Evolutionary conservation across 2,329 filamentous ascomycete species (phyloP).

Genomic region (Exserohilum turcica): DNA sequence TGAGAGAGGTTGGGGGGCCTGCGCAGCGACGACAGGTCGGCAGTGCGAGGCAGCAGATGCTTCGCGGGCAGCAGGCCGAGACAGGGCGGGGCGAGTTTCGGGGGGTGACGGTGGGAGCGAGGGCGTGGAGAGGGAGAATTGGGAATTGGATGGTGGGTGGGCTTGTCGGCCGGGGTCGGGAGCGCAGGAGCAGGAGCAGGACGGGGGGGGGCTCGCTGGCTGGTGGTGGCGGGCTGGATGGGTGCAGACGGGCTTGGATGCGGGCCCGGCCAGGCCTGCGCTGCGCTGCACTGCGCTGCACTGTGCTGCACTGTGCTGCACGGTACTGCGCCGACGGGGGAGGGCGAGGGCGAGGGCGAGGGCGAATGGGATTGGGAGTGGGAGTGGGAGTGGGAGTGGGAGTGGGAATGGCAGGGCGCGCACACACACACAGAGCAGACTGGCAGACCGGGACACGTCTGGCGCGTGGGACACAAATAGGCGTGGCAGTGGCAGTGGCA

Average conservation of each 20-base stretch:
- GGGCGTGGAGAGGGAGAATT: constrained; percentile 8
- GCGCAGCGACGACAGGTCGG: constrained; percentile 7
- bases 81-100: constrained; percentile 3
- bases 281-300: too few species aligned
- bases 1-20: too few species aligned
- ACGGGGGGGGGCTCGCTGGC: constrained; percentile 1
- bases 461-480: constrained; percentile 4
- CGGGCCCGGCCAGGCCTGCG: constrained; percentile 6
- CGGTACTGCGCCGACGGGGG: constrained; percentile 5
- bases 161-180: not conserved
- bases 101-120: constrained; percentile 5
- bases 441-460: not conserved
- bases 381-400: too few species aligned
- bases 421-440: too few species aligned
- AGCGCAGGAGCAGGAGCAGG: constrained; percentile 11
- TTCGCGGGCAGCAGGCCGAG: constrained; percentile 1
- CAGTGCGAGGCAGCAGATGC: constrained; percentile 3
- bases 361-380: too few species aligned
- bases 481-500: constrained; percentile 7
- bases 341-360: too few species aligned
- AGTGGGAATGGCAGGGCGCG: not conserved
- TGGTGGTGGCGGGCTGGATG: not conserved
- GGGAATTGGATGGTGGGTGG: constrained; percentile 5
- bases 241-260: not conserved
- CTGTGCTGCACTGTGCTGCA: too few species aligned